These are phyloP conservation scores for Fusarium continuum DNA, from an alignment of 2,329 filamentous ascomycete genomes.

Conservation along the genomic window DNA sequence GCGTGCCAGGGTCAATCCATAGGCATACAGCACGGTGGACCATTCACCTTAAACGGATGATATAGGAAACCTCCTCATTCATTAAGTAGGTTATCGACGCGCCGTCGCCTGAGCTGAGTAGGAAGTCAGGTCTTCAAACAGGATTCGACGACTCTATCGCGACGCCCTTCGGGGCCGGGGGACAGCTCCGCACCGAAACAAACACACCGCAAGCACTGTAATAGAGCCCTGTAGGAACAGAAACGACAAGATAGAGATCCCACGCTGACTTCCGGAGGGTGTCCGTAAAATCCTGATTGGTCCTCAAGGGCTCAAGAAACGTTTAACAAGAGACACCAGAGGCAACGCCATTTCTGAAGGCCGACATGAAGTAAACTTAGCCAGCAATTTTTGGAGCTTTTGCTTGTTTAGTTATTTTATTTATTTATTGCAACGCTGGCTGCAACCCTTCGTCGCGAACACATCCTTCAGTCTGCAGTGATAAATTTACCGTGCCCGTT, in stretches of 20 bases:
- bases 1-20: background rate
- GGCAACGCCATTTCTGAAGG: conserved; percentile 18
- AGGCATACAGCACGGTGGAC: background rate
- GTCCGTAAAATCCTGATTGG: conserved; percentile 26
- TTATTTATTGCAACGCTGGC: no score
- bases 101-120: conserved; percentile 11
- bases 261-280: conserved; percentile 12
- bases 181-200: conserved; percentile 24
- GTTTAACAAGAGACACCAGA: conserved; percentile 1
- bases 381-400: background rate
- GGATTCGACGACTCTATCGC: conserved; percentile 14
- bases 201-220: conserved; percentile 7
- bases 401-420: no score
- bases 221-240: conserved; percentile 1
- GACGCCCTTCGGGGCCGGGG: conserved; percentile 25
- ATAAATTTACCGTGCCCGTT: background rate
- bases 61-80: conserved; percentile 12
- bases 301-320: background rate
- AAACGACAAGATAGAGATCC: conserved; percentile 30
- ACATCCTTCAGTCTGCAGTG: background rate
- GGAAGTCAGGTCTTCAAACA: conserved; percentile 9
- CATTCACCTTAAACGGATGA: conserved; percentile 13
- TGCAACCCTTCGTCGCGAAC: background rate
- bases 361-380: background rate
- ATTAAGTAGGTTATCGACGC: conserved; percentile 17